Conservation (phyloP, 352 stramenopile genomes). For the Phytopythium vexans region DNA sequence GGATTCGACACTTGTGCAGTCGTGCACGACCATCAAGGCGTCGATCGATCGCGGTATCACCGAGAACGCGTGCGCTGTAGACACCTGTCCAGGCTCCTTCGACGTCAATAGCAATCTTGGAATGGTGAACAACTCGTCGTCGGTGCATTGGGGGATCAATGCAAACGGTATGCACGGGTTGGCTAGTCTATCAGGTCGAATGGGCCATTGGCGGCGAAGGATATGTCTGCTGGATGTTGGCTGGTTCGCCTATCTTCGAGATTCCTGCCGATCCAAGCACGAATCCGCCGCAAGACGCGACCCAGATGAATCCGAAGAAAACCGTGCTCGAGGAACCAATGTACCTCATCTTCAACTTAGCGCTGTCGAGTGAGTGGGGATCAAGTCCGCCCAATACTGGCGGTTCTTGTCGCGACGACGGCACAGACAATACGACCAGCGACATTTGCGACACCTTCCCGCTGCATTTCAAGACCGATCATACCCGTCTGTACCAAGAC, state of each 20-base stretch:
- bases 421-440: constrained; percentile 15
- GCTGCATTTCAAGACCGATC: constrained; percentile 76
- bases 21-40: constrained; percentile 15
- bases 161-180: constrained; percentile 52
- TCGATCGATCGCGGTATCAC: constrained; percentile 25
- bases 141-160: constrained; percentile 37
- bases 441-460: constrained; percentile 45
- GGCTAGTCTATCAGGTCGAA: constrained; percentile 68
- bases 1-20: constrained; percentile 13
- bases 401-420: constrained; percentile 22
- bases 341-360: constrained; percentile 57
- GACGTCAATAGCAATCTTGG: constrained; percentile 33
- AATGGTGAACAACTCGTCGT: constrained; percentile 9
- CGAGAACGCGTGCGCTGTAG: constrained; percentile 19
- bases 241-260: constrained; percentile 48
- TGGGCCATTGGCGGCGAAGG: constrained; percentile 48
- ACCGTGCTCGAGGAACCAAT: constrained; percentile 43
- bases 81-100: constrained; percentile 23
- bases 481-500: constrained; percentile 84
- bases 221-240: constrained; percentile 57
- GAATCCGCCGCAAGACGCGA: constrained; percentile 32
- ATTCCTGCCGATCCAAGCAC: constrained; percentile 46
- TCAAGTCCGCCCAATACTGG: constrained; percentile 31
- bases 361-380: constrained; percentile 38
- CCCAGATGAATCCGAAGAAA: constrained; percentile 51